Evolutionary conservation across 2,329 filamentous ascomycete species (phyloP).

Genomic region (Sporothrix pseudoabietina): DNA sequence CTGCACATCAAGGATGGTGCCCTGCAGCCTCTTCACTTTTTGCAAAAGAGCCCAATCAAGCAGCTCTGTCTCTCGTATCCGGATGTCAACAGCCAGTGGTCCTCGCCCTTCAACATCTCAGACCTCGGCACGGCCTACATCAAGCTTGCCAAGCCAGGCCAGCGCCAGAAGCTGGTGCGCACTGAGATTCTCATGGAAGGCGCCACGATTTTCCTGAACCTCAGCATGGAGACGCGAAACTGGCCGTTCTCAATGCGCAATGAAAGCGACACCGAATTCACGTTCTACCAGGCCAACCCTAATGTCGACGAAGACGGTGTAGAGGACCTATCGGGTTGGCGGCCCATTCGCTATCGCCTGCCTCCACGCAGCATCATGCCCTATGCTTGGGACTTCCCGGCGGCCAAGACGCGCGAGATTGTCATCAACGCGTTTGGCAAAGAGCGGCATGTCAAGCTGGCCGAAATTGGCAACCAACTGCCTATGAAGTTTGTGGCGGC

Average conservation of each 20-base stretch:
- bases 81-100: conserved; percentile 95
- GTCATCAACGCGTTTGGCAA: conserved; percentile 77
- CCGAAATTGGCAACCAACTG: conserved; percentile 93
- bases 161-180: conserved; percentile 83
- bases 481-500: conserved; percentile 83
- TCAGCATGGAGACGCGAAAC: conserved; percentile 87
- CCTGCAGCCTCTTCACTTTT: conserved; percentile 82
- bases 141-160: conserved; percentile 87
- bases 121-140: conserved; percentile 90
- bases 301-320: conserved; percentile 88
- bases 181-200: conserved; percentile 90
- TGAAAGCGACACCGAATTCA: conserved; percentile 94
- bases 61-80: conserved; percentile 92
- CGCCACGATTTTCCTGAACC: conserved; percentile 88
- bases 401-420: conserved; percentile 93
- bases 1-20: conserved; percentile 77
- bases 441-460: conserved; percentile 89
- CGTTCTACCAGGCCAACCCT: conserved; percentile 93
- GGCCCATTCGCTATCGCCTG: conserved; percentile 86
- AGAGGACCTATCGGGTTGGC: conserved; percentile 84
- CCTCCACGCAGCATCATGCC: conserved; percentile 98
- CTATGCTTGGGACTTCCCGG: conserved; percentile 98
- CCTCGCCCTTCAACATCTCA: conserved; percentile 94
- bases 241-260: conserved; percentile 99
- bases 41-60: conserved; percentile 80